Percentiles rank a stretch among this genome's conserved stretches.
Conservation (phyloP, 1,139 yeast genomes). For the Hansenula sp. region DNA sequence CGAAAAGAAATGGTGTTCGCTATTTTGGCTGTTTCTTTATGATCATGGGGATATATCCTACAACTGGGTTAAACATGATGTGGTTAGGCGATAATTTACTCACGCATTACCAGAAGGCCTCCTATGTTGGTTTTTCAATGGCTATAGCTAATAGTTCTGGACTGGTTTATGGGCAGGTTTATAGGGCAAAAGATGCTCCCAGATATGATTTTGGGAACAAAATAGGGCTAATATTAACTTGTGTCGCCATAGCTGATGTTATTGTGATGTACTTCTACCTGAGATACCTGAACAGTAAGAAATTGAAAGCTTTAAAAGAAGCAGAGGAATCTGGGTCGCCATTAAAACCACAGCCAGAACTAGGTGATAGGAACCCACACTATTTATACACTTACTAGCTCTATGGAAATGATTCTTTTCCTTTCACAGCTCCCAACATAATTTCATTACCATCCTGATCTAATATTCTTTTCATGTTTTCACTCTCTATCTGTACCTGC, state of each 20-base stretch:
- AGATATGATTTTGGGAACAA: conserved; percentile 20
- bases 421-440: too few relatives aligned
- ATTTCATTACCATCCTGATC: too few relatives aligned
- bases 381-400: conserved; percentile 5
- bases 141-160: not conserved
- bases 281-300: conserved; percentile 11
- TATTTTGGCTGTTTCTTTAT: not conserved
- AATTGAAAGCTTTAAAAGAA: conserved; percentile 9
- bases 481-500: too few relatives aligned
- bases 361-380: conserved; percentile 26
- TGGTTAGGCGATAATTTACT: not conserved
- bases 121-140: not conserved
- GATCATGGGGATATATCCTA: not conserved
- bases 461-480: too few relatives aligned
- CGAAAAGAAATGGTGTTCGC: not conserved
- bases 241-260: conserved; percentile 16
- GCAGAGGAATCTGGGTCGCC: conserved; percentile 18
- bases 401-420: too few relatives aligned
- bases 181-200: conserved; percentile 21
- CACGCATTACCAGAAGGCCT: not conserved
- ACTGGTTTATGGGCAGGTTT: conserved; percentile 1
- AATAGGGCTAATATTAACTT: conserved; percentile 19
- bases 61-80: not conserved
- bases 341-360: conserved; percentile 16
- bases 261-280: conserved; percentile 10